Conservation (phyloP, 2,329 filamentous ascomycete genomes). For the Amphichorda felina region DNA sequence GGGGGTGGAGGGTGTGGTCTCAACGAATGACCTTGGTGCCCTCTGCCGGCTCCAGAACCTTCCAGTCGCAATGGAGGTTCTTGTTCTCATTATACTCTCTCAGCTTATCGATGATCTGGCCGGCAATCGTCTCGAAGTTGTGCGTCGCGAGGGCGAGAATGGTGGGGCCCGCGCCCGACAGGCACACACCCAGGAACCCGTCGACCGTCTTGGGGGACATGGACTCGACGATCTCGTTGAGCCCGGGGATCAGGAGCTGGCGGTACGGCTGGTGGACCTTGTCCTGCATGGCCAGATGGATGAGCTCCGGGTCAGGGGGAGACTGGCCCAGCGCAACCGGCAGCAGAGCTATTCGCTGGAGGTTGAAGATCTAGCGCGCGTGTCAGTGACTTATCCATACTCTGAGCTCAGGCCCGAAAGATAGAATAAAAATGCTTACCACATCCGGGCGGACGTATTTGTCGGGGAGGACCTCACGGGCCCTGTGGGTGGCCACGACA, state of each 20-base stretch:
- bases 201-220: conserved; percentile 82
- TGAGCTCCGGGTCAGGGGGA: conserved; percentile 83
- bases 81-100: conserved; percentile 42
- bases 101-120: conserved; percentile 66
- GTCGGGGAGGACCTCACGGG: conserved; percentile 72
- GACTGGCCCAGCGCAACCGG: conserved; percentile 82
- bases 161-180: conserved; percentile 90
- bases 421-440: conserved; percentile 35
- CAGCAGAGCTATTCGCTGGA: conserved; percentile 84
- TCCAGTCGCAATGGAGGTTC: conserved; percentile 73
- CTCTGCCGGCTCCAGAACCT: conserved; percentile 76
- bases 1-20: too few species aligned
- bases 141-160: conserved; percentile 86
- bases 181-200: conserved; percentile 83
- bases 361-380: conserved; percentile 64
- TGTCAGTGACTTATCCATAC: neutral
- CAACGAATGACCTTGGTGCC: conserved; percentile 39
- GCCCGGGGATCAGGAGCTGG: conserved; percentile 78
- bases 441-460: conserved; percentile 73
- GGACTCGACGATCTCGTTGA: conserved; percentile 81
- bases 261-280: conserved; percentile 96
- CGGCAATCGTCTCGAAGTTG: conserved; percentile 80
- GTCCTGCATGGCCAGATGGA: conserved; percentile 97
- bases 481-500: conserved; percentile 87
- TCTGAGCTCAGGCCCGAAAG: too few species aligned